Base-by-base conservation (phyloP, 768 basidiomycete genomes). In the Lactifluus rugatus region DNA sequence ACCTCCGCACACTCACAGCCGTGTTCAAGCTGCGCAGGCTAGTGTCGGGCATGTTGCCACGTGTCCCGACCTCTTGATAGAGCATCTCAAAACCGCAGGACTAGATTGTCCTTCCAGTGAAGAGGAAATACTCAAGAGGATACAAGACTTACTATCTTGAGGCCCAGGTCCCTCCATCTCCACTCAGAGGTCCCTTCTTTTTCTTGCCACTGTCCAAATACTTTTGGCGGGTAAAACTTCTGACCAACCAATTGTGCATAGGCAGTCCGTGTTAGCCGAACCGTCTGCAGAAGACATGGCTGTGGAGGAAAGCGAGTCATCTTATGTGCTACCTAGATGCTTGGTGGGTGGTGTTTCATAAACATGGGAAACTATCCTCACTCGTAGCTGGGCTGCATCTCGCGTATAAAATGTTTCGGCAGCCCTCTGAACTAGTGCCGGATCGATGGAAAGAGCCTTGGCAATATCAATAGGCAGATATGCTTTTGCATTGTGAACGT, bases 21-120 rank as follows among this genome's bases (percentile, higher is more conserved):
- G 79, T 74, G 19, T 67, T 65, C 5, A 71, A 61, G 39, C 66
- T 71, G 54, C 79, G 77, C 32, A 70, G 60, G 2, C 72, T 68
- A 66, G 67, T 63, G 49, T 69, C 73, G 19, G 72, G 62, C 11
- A 62, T 67, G 41, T 76, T 75, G 56, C 73, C 71, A 42, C 81
- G 80, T 48, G 78, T 74, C 70, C 87, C 85, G 58, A 81, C 86
- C 68, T 93, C 93, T 68, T 89, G 85, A 68, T 89, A 97, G 41
- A 96, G 78, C 79, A 98, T 99, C 74, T 99, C 96, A 61, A 97
- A 97, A 1, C 96, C 96, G 62, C 91, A 91, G 2, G 93, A 85
- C 87, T 94, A 66, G 8, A 46, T 50, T 23, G 28, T 48, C 4
- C 28, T 26, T n/a, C 50, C 13, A 8, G 23, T 41, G 19, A 48